A percentile compares a stretch with the other conserved stretches of the same genome.
Evolutionary conservation across 1,284 basidiomycete species (phyloP).

Genomic region (Lignosus rhinocerotis): DNA sequence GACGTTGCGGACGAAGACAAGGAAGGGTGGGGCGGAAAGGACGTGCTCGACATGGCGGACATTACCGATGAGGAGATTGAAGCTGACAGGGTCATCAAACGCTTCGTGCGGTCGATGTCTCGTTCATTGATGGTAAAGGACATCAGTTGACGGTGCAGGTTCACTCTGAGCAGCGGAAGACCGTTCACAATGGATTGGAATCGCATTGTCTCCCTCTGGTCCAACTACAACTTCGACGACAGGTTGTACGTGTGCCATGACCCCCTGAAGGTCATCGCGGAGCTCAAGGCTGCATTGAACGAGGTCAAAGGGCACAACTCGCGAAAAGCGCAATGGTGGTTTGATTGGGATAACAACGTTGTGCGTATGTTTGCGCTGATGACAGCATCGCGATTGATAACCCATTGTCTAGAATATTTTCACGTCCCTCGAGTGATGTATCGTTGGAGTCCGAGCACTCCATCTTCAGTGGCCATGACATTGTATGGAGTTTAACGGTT

Average conservation of each 20-base stretch:
- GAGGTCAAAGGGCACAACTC: not conserved
- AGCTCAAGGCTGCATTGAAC: constrained; percentile 1
- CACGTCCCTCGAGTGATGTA: too few relatives aligned
- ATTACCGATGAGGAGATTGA: not conserved
- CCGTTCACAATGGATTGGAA: constrained; percentile 1
- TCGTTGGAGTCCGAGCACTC: too few relatives aligned
- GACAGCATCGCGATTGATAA: too few relatives aligned
- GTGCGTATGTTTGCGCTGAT: not conserved
- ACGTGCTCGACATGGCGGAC: not conserved
- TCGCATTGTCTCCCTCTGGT: constrained; percentile 3
- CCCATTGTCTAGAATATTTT: too few relatives aligned
- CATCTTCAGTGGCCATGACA: too few relatives aligned
- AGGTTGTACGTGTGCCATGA: not conserved
- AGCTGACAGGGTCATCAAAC: not conserved
- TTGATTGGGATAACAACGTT: not conserved
- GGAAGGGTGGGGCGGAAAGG: not conserved
- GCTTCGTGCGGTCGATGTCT: not conserved
- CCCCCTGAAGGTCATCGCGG: not conserved
- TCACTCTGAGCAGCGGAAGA: not conserved
- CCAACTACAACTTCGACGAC: constrained; percentile 2
- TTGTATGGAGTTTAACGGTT: too few relatives aligned
- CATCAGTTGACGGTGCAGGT: not conserved
- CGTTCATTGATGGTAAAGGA: not conserved
- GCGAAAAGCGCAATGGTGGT: constrained; percentile 4
- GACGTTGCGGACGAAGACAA: not conserved